Conservation (phyloP, 2,329 filamentous ascomycete genomes). For the Dichotomopilus funicola region DNA sequence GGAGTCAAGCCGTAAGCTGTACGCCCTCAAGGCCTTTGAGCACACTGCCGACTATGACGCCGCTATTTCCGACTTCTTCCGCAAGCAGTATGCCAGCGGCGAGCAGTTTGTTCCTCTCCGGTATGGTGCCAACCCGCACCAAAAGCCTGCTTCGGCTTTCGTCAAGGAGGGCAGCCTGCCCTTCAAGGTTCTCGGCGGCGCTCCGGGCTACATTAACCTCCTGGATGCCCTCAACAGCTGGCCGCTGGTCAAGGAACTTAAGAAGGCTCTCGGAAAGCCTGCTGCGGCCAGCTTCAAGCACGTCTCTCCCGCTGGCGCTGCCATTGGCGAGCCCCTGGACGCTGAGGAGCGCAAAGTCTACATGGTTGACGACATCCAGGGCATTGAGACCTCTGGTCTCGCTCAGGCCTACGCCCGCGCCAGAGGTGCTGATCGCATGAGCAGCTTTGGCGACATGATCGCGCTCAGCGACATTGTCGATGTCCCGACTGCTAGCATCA, state of each 20-base stretch:
- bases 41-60: conserved; percentile 96
- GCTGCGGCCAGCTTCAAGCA: conserved; percentile 99
- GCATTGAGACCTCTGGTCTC: conserved; percentile 75
- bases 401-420: conserved; percentile 95
- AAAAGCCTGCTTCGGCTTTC: conserved; percentile 90
- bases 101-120: conserved; percentile 77
- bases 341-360: conserved; percentile 93
- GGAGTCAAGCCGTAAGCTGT: conserved; percentile 76
- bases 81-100: conserved; percentile 90
- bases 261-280: conserved; percentile 76
- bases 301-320: conserved; percentile 91
- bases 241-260: conserved; percentile 94
- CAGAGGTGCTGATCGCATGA: conserved; percentile 95
- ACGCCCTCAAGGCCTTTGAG: conserved; percentile 96
- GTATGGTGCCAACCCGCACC: conserved; percentile 96
- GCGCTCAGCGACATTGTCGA: conserved; percentile 89
- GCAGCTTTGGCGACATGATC: conserved; percentile 94
- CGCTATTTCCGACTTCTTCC: conserved; percentile 94
- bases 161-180: conserved; percentile 67
- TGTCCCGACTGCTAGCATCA: conserved; percentile 90
- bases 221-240: conserved; percentile 94
- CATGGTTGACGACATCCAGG: conserved; percentile 93
- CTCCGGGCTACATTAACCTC: conserved; percentile 95
- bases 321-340: conserved; percentile 81
- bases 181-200: conserved; percentile 88